Percentiles rank a stretch among this genome's conserved stretches.
Conservation (phyloP, 345 rosid genomes). For the Noccaea bulbosa region DNA sequence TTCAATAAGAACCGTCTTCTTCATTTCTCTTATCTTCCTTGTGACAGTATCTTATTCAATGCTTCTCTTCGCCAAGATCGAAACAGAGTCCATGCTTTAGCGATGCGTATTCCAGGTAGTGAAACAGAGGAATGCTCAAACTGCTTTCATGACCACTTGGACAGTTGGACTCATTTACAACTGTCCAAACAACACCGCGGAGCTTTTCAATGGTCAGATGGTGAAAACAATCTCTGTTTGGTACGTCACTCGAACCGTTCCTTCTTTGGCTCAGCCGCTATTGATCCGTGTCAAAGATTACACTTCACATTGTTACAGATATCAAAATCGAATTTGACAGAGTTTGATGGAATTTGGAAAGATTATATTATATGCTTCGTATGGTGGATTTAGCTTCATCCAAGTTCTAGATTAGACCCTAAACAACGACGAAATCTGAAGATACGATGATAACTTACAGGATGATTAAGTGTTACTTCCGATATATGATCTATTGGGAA, state of each 20-base stretch:
- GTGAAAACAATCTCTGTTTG: slow-evolving; percentile 22
- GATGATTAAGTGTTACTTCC: slow-evolving; percentile 42
- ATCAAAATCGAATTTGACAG: not conserved
- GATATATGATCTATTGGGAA: slow-evolving; percentile 38
- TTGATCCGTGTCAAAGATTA: slow-evolving; percentile 8
- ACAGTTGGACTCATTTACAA: not conserved
- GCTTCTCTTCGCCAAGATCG: too few relatives aligned
- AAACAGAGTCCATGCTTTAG: too few relatives aligned
- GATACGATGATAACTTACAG: slow-evolving; percentile 23
- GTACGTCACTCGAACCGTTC: slow-evolving; percentile 37
- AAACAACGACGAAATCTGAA: not conserved
- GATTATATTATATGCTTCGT: slow-evolving; percentile 12
- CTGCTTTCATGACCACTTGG: slow-evolving; percentile 29
- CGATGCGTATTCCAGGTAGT: too few relatives aligned
- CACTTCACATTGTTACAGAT: slow-evolving; percentile 10
- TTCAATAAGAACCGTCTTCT: slow-evolving; percentile 30
- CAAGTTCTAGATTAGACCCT: slow-evolving; percentile 25
- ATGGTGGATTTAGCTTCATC: slow-evolving; percentile 31
- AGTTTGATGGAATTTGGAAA: slow-evolving; percentile 30
- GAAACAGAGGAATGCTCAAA: slow-evolving; percentile 28
- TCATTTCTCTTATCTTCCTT: too few relatives aligned
- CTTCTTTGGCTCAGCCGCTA: slow-evolving; percentile 24
- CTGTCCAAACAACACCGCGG: slow-evolving; percentile 37
- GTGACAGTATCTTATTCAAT: too few relatives aligned
- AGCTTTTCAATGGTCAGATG: slow-evolving; percentile 37